A percentile compares a stretch with the other conserved stretches of the same genome.
phyloP scores from a whole-genome alignment of 2,329 filamentous ascomycete genomes.

The Neofusicoccum parvum region DNA sequence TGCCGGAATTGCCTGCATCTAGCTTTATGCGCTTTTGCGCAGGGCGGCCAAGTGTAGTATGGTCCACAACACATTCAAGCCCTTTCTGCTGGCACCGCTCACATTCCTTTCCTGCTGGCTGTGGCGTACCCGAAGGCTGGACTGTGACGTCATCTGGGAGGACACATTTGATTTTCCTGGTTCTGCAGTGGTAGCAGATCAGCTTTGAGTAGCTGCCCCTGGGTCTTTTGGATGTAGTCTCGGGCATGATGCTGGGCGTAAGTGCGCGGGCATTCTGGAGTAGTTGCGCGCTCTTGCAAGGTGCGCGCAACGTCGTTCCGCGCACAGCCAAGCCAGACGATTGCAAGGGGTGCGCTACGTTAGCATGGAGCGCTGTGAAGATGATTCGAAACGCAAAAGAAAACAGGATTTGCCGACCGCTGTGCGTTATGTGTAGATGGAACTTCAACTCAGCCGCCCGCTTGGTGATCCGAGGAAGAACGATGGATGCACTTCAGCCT shows the following conservation, averaged over 20 bases:
- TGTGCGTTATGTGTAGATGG: no score
- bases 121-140: slow-evolving; percentile 19
- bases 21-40: slow-evolving; percentile 15
- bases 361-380: no score
- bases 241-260: background rate
- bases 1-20: background rate
- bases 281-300: background rate
- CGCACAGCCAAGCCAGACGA: background rate
- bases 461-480: no score
- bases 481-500: no score
- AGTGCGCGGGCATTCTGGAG: background rate
- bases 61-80: slow-evolving; percentile 25
- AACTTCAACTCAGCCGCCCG: no score
- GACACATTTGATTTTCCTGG: slow-evolving; percentile 26
- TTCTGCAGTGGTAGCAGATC: slow-evolving; percentile 25
- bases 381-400: no score
- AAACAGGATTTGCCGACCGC: no score
- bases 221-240: background rate
- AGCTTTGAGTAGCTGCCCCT: slow-evolving; percentile 26
- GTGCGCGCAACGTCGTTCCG: slow-evolving; percentile 3
- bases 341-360: no score
- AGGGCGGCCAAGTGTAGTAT: slow-evolving; percentile 25
- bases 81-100: slow-evolving; percentile 22
- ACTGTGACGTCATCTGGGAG: slow-evolving; percentile 22
- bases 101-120: slow-evolving; percentile 22